Percentiles rank a stretch among this genome's conserved stretches.
Conservation (phyloP, 371 early-diverging fungal genomes). For the Mucor racemosus region DNA sequence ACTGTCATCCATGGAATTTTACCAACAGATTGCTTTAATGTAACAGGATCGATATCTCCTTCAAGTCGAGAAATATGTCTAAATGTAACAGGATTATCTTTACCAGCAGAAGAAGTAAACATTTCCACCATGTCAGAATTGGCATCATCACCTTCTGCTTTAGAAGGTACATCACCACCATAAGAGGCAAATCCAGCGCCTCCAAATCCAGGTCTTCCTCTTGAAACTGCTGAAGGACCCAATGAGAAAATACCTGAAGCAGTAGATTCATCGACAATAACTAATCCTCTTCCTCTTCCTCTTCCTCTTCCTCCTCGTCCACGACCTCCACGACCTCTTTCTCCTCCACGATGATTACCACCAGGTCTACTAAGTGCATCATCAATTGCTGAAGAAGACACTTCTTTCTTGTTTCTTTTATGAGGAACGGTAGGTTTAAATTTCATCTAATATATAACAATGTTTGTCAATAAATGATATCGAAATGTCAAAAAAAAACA, state of each 20-base stretch:
- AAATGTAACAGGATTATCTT: constrained; percentile 45
- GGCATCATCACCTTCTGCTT: constrained; percentile 31
- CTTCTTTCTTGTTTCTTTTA: constrained; percentile 67
- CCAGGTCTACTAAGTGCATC: constrained; percentile 37
- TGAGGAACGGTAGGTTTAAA: constrained; percentile 69
- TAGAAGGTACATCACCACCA: constrained; percentile 35
- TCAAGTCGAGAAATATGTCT: constrained; percentile 38
- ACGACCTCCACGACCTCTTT: constrained; percentile 36
- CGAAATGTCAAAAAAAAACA: no score
- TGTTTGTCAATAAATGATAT: no score
- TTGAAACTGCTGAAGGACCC: constrained; percentile 58
- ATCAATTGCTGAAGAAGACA: constrained; percentile 51
- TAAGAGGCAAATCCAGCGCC: constrained; percentile 42
- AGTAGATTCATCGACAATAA: constrained; percentile 41
- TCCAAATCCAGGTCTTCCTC: constrained; percentile 23
- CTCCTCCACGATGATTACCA: neutral
- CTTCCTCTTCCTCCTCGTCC: constrained; percentile 44
- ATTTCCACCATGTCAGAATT: constrained; percentile 40
- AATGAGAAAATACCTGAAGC: constrained; percentile 75
- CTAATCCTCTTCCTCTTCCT: constrained; percentile 39
- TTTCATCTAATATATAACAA: no score
- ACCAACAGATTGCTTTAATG: constrained; percentile 26
- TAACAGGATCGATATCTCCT: constrained; percentile 49
- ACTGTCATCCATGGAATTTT: constrained; percentile 43
- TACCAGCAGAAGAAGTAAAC: constrained; percentile 28